Base-by-base conservation (phyloP, 192 early-diverging fungal genomes). In the Chytriomyces confervae region DNA sequence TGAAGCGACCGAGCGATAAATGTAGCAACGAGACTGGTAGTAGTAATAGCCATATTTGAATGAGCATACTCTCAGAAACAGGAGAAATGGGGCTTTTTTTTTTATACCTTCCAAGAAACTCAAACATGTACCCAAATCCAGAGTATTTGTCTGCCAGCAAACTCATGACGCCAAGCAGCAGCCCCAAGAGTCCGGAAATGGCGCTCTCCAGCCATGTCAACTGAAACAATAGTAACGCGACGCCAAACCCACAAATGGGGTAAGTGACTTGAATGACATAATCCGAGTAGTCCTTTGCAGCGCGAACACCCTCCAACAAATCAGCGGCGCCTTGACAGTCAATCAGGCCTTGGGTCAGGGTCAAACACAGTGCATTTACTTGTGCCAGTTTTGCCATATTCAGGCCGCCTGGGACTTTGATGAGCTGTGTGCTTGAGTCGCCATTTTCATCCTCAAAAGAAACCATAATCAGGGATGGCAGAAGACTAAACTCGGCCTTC, bases 281-380 rank as follows among this genome's bases (percentile, higher is more conserved):
- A 65, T 61, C 50, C 16, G 77, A 60, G 13, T 66, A 63, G 10
- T 72, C 72, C 46, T 77, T 60, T n/a, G 57, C 47, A 8, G 71
- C 44, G n/a, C 78, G 53, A 60, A 88, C 81, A 6, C 63, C 78
- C 7, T 78, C 50, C 43, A 88, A 73, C 6, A 71, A 36, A 7
- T 79, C 76, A 2, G 74, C 69, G 0, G 81, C 84, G 9, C 79
- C 83, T 13, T 83, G 72, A 29, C 76, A 69, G 27, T 69, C 53
- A 18, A 80, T 66, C 6, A 69, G 20, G 5, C 80, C 79, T 36
- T 82, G 50, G 5, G 77, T 60, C 16, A 88, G 60, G 3, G 76
- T 75, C 23, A 72, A 57, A 50, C 85, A 86, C 20, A 87, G 79
- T 13, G 75, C 67, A 57, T 87, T 87, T 51, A 87, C 81, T 46